Percentiles rank a stretch among this genome's conserved stretches.
Evolutionary conservation across 345 rosid species (phyloP).

Genomic region (Eutrema japonicum): DNA sequence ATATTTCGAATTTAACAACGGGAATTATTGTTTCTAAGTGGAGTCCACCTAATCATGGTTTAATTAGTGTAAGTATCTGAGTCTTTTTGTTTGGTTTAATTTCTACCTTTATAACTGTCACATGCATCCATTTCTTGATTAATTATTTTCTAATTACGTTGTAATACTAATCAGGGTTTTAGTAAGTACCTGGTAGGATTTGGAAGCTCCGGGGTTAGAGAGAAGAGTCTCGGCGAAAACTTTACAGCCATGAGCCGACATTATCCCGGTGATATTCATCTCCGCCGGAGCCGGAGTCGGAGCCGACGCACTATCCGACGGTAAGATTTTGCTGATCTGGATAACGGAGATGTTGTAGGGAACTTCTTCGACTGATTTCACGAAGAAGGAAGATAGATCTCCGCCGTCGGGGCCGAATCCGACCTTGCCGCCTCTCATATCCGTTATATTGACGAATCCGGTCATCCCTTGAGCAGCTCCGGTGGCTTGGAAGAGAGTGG

Average conservation of each 20-base stretch:
- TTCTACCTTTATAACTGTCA: slow-evolving; percentile 1
- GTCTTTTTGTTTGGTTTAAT: not conserved
- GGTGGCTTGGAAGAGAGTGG: slow-evolving; percentile 92
- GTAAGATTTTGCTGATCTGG: slow-evolving; percentile 78
- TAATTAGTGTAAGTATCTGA: not conserved
- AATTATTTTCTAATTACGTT: not conserved
- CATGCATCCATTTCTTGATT: slow-evolving; percentile 22
- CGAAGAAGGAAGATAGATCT: slow-evolving; percentile 53
- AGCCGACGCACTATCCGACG: slow-evolving; percentile 77
- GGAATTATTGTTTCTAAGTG: not conserved
- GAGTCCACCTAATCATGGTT: not conserved
- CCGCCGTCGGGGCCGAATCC: slow-evolving; percentile 76
- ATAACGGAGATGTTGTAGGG: slow-evolving; percentile 89
- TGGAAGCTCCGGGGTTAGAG: slow-evolving; percentile 60
- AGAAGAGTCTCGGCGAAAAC: slow-evolving; percentile 77
- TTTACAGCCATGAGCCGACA: slow-evolving; percentile 94
- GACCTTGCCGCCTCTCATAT: slow-evolving; percentile 82
- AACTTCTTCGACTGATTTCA: slow-evolving; percentile 76
- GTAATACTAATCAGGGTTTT: slow-evolving; percentile 21
- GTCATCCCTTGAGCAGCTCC: slow-evolving; percentile 81
- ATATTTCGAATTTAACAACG: not conserved
- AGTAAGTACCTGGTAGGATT: slow-evolving; percentile 64
- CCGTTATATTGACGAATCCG: slow-evolving; percentile 93
- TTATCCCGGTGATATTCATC: slow-evolving; percentile 71
- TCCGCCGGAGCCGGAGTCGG: slow-evolving; percentile 79